phyloP scores from a whole-genome alignment of 225 moss, liverwort and hornwort genomes.

The Pseudoscleropodium purum region DNA sequence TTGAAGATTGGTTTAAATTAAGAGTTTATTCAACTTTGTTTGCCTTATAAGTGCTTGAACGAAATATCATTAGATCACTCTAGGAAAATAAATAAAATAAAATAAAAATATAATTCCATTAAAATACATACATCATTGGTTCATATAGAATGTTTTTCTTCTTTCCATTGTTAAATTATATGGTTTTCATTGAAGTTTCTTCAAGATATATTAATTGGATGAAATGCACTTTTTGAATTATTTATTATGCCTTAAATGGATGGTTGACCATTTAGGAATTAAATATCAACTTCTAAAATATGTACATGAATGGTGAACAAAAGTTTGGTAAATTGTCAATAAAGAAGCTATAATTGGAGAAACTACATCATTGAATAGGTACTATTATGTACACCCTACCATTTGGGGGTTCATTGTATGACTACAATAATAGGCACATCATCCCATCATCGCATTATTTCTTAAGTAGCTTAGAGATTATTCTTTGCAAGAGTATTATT shows the following conservation, averaged over 20 bases:
- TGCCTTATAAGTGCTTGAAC: neutral
- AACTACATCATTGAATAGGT: neutral
- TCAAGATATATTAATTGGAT: neutral
- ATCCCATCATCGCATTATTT: neutral
- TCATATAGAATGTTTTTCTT: neutral
- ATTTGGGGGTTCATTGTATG: neutral
- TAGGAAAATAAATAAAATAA: neutral
- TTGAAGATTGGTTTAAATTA: neutral
- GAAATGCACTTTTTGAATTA: neutral
- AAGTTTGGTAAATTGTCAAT: neutral
- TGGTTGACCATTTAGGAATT: neutral
- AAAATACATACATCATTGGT: neutral
- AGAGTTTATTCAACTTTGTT: neutral
- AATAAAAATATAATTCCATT: neutral
- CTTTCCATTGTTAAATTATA: neutral
- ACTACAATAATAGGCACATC: neutral
- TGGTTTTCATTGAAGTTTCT: neutral
- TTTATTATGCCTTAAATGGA: neutral
- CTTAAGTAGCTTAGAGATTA: neutral
- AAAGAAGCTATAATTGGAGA: neutral
- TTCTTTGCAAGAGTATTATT: neutral
- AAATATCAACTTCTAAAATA: neutral
- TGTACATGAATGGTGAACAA: neutral
- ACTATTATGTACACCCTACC: neutral
- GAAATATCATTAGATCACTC: neutral